phyloP scores from a whole-genome alignment of 2,329 filamentous ascomycete genomes.

The Colletotrichum sp. region DNA sequence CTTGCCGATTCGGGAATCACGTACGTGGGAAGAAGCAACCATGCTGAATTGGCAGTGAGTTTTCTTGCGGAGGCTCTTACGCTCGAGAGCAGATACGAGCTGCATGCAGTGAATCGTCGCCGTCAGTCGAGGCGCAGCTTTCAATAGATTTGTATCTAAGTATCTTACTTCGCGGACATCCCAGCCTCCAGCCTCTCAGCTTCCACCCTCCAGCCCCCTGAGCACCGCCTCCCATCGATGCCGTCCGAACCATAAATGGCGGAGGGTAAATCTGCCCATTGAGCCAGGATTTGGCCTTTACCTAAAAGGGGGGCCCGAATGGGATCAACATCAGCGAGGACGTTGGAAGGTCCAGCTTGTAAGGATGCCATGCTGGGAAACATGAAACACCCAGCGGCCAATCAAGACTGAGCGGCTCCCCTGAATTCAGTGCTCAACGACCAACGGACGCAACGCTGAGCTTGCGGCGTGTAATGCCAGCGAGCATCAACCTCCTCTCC shows the following conservation, averaged over 20 bases:
- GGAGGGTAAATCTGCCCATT: neutral
- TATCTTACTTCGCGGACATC: neutral
- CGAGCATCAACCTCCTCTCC: neutral
- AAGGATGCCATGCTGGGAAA: constrained; percentile 12
- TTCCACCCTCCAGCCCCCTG: neutral
- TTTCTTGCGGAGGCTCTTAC: neutral
- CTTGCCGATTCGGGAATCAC: neutral
- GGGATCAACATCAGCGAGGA: constrained; percentile 4
- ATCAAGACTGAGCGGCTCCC: constrained; percentile 1
- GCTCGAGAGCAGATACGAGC: neutral
- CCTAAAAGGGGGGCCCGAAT: neutral
- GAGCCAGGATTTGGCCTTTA: neutral
- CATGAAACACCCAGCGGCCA: constrained; percentile 17
- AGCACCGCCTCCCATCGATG: neutral
- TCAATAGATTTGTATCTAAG: neutral
- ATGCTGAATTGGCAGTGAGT: neutral
- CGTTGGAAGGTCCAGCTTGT: neutral
- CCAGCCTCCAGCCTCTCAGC: neutral
- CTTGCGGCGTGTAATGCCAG: constrained; percentile 1
- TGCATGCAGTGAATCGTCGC: neutral
- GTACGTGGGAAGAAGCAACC: neutral
- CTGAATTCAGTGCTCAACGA: neutral
- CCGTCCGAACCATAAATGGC: neutral
- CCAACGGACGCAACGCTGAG: neutral
- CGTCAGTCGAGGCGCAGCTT: neutral